Evolutionary conservation across 2,329 filamentous ascomycete genomes (phyloP).

Genomic region (Akanthomyces uredinophilus): DNA sequence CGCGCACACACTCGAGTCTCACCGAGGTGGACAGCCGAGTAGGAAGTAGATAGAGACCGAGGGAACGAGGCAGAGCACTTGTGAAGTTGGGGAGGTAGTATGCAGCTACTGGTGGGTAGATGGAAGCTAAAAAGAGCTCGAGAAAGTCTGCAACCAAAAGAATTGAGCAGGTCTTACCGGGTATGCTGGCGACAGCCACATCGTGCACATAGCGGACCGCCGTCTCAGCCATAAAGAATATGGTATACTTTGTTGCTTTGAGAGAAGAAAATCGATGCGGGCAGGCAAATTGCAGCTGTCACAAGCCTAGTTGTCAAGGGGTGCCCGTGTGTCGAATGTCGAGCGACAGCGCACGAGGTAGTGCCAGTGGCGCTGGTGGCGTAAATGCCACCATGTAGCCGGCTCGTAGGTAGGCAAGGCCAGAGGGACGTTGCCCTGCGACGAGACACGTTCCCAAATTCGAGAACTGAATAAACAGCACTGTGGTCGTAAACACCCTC

Average conservation of each 20-base stretch:
- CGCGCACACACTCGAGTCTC: not conserved
- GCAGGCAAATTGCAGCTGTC: not conserved
- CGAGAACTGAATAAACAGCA: not conserved
- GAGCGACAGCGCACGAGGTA: too few relatives aligned
- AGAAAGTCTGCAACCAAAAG: not conserved
- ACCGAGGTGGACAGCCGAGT: not conserved
- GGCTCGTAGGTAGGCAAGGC: not conserved
- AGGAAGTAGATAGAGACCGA: not conserved
- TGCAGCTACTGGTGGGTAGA: too few relatives aligned
- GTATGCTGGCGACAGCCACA: not conserved
- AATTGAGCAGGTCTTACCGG: slow-evolving; percentile 1
- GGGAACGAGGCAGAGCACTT: not conserved
- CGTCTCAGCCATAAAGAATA: not conserved
- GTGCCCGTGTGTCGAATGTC: too few relatives aligned
- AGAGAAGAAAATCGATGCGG: not conserved
- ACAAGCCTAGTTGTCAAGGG: not conserved
- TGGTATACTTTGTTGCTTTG: not conserved
- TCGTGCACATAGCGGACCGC: not conserved
- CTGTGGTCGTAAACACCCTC: not conserved
- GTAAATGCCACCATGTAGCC: not conserved
- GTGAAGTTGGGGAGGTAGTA: too few relatives aligned
- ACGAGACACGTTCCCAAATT: too few relatives aligned
- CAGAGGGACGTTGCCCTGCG: too few relatives aligned
- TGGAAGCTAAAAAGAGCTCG: not conserved
- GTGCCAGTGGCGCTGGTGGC: not conserved